Base-by-base conservation (phyloP, 805 yeast genomes). In the Monosporozyma unispora region DNA sequence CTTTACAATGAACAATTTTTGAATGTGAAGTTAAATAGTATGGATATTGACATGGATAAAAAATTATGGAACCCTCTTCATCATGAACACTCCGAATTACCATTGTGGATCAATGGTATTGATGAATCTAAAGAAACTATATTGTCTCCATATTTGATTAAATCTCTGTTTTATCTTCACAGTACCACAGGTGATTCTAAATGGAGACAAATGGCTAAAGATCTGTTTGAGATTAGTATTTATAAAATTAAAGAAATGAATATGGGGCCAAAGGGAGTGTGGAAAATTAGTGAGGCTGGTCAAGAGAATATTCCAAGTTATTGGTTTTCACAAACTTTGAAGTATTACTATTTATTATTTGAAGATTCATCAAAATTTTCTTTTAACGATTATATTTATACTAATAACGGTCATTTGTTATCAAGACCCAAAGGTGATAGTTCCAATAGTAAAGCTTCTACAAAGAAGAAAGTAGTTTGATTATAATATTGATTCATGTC, bases 331-430 rank as follows among this genome's bases (percentile, higher is more conserved):
- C 82, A 79, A 58, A 79, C 83, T 27, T 64, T 80, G 54, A 80
- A 80, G 59, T 80, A 79, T 55, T 75, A 73, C 45, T 78, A 74
- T 54, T 59, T 79, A 48, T 58, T 78, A 48, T 77, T 77, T 54
- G 71, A 73, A 43, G 76, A 73, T 31, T 70, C 68, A 8, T 62
- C 71, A 12, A 58, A 66, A 8, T 66, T 72, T 60, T 70, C 75
- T 41, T 61, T 78, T 50, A 81, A 78, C 55, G 78, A 79, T 37
- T 78, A 71, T 61, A 77, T 81, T 0, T 73, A 75, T 54, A 81
- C 81, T 47, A 75, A 82, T 2, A 82, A 80, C 52, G 87, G 85
- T 0, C 87, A 81, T 61, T 79, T 84, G 2, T 67, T 81, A 50
- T 66, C 57, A 48, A 63, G 49, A 42, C 48, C 40, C 6, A 27